A percentile compares a stretch with the other conserved stretches of the same genome.
These are phyloP conservation scores for Claviceps paspali DNA, from an alignment of 2,329 filamentous ascomycete species.

Conservation along the genomic window DNA sequence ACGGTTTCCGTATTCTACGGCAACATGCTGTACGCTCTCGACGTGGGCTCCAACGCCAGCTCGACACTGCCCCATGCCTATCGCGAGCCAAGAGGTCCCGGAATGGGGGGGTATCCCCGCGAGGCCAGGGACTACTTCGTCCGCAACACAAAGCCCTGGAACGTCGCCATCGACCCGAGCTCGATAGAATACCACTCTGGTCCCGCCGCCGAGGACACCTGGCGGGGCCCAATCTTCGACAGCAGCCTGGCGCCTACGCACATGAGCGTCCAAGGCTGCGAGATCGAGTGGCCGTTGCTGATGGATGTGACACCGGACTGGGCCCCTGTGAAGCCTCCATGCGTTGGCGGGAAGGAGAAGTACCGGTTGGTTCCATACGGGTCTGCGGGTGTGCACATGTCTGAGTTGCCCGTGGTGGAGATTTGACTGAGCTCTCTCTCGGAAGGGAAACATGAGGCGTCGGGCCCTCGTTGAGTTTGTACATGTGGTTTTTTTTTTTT, in stretches of 20 bases:
- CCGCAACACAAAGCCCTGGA: slow-evolving; percentile 15
- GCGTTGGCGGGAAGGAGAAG: slow-evolving; percentile 15
- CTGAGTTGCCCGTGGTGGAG: slow-evolving; percentile 10
- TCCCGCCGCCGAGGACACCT: neutral
- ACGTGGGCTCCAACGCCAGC: slow-evolving; percentile 17
- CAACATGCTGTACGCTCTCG: slow-evolving; percentile 26
- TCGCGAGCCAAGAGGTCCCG: slow-evolving; percentile 7
- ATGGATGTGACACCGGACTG: slow-evolving; percentile 17
- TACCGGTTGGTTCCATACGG: slow-evolving; percentile 28
- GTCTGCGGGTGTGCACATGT: slow-evolving; percentile 29
- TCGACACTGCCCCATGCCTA: slow-evolving; percentile 11
- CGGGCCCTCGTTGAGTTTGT: no score
- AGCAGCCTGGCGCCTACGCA: slow-evolving; percentile 17
- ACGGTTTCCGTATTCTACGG: slow-evolving; percentile 28
- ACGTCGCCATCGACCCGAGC: slow-evolving; percentile 15
- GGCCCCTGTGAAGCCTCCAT: slow-evolving; percentile 8
- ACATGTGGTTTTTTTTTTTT: no score
- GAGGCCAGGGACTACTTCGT: slow-evolving; percentile 18
- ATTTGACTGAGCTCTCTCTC: no score
- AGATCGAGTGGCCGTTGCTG: slow-evolving; percentile 20
- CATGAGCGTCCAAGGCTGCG: slow-evolving; percentile 21
- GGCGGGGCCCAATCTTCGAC: slow-evolving; percentile 13
- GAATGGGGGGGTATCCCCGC: slow-evolving; percentile 10
- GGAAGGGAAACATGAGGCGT: no score
- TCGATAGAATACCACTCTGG: slow-evolving; percentile 11